phyloP scores from a whole-genome alignment of 2,329 filamentous ascomycete genomes.

The Penicillium sp. region DNA sequence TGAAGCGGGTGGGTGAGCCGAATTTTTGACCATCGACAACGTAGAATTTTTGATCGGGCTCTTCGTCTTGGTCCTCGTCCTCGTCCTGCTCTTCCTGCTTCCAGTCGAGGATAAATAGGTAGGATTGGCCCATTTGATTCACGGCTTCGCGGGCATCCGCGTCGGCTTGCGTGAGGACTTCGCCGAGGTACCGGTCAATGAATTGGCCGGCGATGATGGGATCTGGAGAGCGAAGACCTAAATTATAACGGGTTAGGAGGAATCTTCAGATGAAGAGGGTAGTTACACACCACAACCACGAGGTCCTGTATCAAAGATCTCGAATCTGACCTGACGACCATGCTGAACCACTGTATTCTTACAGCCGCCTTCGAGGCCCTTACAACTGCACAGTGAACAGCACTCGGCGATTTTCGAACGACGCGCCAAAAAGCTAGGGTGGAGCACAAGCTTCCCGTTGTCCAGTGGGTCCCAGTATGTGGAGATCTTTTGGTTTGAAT shows the following conservation, averaged over 20 bases:
- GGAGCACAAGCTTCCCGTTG: constrained; percentile 25
- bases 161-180: constrained; percentile 40
- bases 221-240: constrained; percentile 42
- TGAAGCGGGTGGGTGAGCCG: constrained; percentile 46
- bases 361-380: constrained; percentile 24
- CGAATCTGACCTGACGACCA: constrained; percentile 39
- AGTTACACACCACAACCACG: constrained; percentile 42
- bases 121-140: constrained; percentile 34
- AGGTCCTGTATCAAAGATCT: constrained; percentile 44
- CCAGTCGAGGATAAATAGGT: constrained; percentile 46
- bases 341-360: constrained; percentile 45
- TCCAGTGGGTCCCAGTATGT: constrained; percentile 28
- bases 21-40: constrained; percentile 46
- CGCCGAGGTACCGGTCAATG: constrained; percentile 48
- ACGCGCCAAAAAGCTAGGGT: constrained; percentile 30
- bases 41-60: constrained; percentile 26
- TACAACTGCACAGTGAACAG: constrained; percentile 38
- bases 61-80: background rate
- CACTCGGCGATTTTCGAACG: constrained; percentile 45
- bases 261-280: background rate
- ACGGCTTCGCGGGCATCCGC: constrained; percentile 40
- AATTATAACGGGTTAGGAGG: constrained; percentile 5
- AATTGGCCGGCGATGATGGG: constrained; percentile 44
- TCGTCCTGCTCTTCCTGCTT: constrained; percentile 19
- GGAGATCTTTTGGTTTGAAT: constrained; percentile 30